Evolutionary conservation across 495 filamentous ascomycete genomes (phyloP).

Genomic region (Emericellopsis terricola): DNA sequence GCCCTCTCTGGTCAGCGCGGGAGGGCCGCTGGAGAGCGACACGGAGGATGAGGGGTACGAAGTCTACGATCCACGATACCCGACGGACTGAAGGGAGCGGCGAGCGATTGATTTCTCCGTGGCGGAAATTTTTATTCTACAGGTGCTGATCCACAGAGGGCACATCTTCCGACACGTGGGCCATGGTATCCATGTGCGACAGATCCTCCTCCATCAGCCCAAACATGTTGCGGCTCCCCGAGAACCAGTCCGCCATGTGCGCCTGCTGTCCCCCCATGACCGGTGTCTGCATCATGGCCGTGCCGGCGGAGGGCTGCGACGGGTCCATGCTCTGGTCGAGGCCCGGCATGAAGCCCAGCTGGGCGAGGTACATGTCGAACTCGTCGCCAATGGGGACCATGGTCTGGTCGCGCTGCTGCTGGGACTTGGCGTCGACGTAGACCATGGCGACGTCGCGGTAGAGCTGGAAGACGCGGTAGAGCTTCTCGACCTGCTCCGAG

Average conservation of each 20-base stretch:
- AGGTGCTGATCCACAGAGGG: too few species aligned
- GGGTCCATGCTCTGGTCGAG: constrained; percentile 4
- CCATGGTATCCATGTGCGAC: constrained; percentile 27
- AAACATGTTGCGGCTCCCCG: constrained; percentile 46
- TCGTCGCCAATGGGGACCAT: constrained; percentile 35
- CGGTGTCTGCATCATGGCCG: constrained; percentile 2
- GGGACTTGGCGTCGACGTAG: constrained; percentile 40
- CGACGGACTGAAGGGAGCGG: constrained; percentile 28
- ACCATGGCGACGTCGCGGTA: constrained; percentile 42
- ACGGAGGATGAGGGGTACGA: constrained; percentile 41
- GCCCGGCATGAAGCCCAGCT: constrained; percentile 40
- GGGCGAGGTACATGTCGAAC: constrained; percentile 46
- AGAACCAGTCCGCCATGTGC: constrained; percentile 49
- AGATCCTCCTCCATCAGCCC: constrained; percentile 43
- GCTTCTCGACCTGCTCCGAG: constrained; percentile 37
- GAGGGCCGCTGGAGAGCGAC: constrained; percentile 30
- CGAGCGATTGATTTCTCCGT: too few species aligned
- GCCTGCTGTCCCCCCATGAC: constrained; percentile 14
- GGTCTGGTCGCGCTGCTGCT: constrained; percentile 24
- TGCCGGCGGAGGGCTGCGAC: background rate
- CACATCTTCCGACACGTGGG: too few species aligned
- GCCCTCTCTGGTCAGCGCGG: background rate
- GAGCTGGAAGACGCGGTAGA: constrained; percentile 42
- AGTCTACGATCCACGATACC: constrained; percentile 32
- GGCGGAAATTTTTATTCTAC: too few species aligned